Percentiles rank a stretch among this genome's conserved stretches.
phyloP scores from a whole-genome alignment of 2,329 filamentous ascomycete species.

The Dryadomyces quercivorus region DNA sequence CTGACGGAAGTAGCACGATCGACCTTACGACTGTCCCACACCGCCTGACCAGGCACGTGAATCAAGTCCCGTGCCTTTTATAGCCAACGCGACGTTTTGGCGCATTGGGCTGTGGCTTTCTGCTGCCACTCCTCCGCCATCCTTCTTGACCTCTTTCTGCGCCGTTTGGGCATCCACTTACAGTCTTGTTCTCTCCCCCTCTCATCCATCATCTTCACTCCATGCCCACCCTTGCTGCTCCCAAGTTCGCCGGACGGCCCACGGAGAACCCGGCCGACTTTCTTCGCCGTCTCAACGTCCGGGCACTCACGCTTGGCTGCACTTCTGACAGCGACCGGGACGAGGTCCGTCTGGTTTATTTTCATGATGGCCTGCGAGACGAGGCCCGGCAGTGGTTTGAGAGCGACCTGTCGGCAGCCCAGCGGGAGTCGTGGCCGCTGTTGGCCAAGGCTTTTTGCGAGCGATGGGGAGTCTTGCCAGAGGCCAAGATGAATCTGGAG shows the following conservation, averaged over 20 bases:
- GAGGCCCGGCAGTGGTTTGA: background rate
- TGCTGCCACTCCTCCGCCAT: too few relatives aligned
- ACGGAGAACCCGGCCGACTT: background rate
- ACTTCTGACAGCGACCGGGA: background rate
- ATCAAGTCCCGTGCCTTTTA: background rate
- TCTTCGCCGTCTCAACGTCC: slow-evolving; percentile 1
- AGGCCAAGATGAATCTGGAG: background rate
- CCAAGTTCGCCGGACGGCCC: background rate
- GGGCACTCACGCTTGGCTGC: background rate
- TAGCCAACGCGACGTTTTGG: background rate
- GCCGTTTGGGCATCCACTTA: too few relatives aligned
- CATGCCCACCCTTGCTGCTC: background rate
- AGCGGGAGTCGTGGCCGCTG: slow-evolving; percentile 1
- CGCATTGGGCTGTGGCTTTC: background rate
- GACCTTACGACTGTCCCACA: background rate
- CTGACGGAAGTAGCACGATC: background rate
- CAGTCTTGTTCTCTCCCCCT: too few relatives aligned
- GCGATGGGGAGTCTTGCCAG: background rate
- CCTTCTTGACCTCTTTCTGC: too few relatives aligned
- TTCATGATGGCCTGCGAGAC: background rate
- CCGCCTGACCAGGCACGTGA: background rate
- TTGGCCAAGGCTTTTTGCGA: background rate
- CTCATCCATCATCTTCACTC: background rate
- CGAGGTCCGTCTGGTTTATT: background rate
- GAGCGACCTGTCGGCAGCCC: background rate